Conservation (phyloP, 352 stramenopile genomes). For the Pythium brachiatum region DNA sequence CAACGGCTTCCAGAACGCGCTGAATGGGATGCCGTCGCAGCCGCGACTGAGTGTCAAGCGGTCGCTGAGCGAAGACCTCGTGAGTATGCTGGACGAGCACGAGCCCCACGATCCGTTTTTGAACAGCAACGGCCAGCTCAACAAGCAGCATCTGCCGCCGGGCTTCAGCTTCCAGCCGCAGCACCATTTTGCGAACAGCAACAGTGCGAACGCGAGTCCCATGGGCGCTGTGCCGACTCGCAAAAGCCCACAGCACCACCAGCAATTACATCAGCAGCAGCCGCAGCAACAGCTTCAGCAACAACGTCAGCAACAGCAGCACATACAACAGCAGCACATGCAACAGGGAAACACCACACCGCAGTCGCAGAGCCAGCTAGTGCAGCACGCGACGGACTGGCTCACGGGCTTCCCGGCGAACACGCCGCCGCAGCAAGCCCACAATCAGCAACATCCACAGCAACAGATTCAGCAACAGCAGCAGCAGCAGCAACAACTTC, state of each 20-base stretch:
- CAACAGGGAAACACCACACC: slow-evolving; percentile 16
- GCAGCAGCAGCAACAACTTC: slow-evolving; percentile 19
- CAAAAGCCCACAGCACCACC: slow-evolving; percentile 14
- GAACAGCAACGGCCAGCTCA: neutral
- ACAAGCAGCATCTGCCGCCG: slow-evolving; percentile 3
- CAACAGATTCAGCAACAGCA: slow-evolving; percentile 13
- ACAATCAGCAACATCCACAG: slow-evolving; percentile 19
- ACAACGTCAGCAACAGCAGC: slow-evolving; percentile 12
- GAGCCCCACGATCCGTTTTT: slow-evolving; percentile 30
- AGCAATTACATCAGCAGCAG: slow-evolving; percentile 14
- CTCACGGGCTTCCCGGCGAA: slow-evolving; percentile 19
- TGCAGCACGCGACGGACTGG: slow-evolving; percentile 22
- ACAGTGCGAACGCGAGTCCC: slow-evolving; percentile 6
- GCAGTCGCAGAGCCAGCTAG: slow-evolving; percentile 40
- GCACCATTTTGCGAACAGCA: slow-evolving; percentile 8
- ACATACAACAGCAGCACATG: slow-evolving; percentile 11
- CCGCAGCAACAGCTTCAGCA: slow-evolving; percentile 25
- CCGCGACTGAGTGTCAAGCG: slow-evolving; percentile 44
- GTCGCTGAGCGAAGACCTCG: slow-evolving; percentile 76
- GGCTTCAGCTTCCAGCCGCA: slow-evolving; percentile 13
- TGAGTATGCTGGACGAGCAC: slow-evolving; percentile 64
- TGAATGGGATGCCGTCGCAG: slow-evolving; percentile 12
- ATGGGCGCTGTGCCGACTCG: neutral
- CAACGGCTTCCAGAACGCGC: slow-evolving; percentile 20
- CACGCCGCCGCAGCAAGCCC: neutral